Evolutionary conservation across 768 basidiomycete species (phyloP).

Genomic region (Rhodotorula sphaerocarpa): DNA sequence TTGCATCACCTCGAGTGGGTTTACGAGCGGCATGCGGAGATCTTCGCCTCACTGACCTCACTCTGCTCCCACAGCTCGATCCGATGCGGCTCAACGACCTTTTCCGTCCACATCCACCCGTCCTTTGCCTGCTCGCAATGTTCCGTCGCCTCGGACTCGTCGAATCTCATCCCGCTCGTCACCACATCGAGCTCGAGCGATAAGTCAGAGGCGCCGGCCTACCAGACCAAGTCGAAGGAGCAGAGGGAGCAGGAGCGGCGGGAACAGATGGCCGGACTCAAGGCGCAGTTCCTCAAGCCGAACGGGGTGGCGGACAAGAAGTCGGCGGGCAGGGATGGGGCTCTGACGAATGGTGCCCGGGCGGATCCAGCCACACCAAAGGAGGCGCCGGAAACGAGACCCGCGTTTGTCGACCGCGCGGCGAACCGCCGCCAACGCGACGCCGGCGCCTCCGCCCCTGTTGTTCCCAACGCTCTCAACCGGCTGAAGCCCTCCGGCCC

Average conservation of each 20-base stretch:
- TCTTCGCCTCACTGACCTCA: not conserved
- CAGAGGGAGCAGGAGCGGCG: conserved; percentile 29
- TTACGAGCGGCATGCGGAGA: no score
- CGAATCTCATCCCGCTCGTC: conserved; percentile 32
- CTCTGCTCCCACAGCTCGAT: conserved; percentile 5
- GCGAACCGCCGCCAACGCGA: conserved; percentile 22
- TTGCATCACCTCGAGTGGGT: conserved; percentile 32
- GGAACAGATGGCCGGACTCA: conserved; percentile 16
- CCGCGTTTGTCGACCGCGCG: conserved; percentile 27
- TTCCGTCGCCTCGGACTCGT: conserved; percentile 29
- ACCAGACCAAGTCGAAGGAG: conserved; percentile 20
- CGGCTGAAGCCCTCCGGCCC: no score
- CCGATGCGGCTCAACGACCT: conserved; percentile 16
- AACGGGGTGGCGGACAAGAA: not conserved
- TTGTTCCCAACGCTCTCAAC: not conserved
- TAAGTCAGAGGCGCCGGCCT: not conserved
- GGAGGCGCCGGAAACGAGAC: no score
- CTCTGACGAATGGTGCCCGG: no score
- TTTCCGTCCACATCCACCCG: conserved; percentile 28
- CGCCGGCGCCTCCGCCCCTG: not conserved
- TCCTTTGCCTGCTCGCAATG: conserved; percentile 30
- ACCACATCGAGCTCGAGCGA: not conserved
- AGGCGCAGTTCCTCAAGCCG: conserved; percentile 26
- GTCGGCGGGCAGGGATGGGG: no score
- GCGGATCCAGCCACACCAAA: no score